phyloP scores from a whole-genome alignment of 805 yeast genomes.

The Wickerhamomyces bovis region DNA sequence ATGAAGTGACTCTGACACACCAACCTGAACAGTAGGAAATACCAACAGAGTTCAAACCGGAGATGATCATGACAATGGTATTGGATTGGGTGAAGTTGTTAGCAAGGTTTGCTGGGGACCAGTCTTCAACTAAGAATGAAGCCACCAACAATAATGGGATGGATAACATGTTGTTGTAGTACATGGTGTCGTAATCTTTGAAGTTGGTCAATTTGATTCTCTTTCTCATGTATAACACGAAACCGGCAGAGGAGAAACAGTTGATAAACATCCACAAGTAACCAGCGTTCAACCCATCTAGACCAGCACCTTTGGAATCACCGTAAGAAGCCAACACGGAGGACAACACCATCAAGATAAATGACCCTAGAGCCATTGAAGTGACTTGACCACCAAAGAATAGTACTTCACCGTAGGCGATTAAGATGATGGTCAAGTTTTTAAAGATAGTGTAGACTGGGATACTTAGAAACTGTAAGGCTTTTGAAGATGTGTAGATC shows the following conservation, averaged over 20 bases:
- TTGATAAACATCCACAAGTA: conserved; percentile 96
- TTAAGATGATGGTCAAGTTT: conserved; percentile 91
- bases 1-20: conserved; percentile 99
- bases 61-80: conserved; percentile 75
- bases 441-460: conserved; percentile 98
- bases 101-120: conserved; percentile 77
- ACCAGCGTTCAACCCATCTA: conserved; percentile 52
- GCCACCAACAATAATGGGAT: conserved; percentile 79
- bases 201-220: conserved; percentile 95
- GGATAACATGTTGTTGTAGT: conserved; percentile 90
- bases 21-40: conserved; percentile 98
- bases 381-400: conserved; percentile 96
- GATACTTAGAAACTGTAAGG: conserved; percentile 81
- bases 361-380: conserved; percentile 83
- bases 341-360: conserved; percentile 87
- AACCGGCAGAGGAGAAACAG: conserved; percentile 91
- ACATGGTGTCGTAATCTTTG: conserved; percentile 97
- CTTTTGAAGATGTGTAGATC: conserved; percentile 96
- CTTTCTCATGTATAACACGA: conserved; percentile 93
- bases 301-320: conserved; percentile 40
- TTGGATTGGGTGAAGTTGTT: conserved; percentile 71
- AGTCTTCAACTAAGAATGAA: conserved; percentile 82
- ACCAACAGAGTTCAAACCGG: conserved; percentile 93
- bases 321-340: conserved; percentile 96
- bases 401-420: conserved; percentile 96